Percentiles rank a stretch among this genome's conserved stretches.
phyloP scores from a whole-genome alignment of 805 yeast species.

The Saccharomyces cerevisiae region DNA sequence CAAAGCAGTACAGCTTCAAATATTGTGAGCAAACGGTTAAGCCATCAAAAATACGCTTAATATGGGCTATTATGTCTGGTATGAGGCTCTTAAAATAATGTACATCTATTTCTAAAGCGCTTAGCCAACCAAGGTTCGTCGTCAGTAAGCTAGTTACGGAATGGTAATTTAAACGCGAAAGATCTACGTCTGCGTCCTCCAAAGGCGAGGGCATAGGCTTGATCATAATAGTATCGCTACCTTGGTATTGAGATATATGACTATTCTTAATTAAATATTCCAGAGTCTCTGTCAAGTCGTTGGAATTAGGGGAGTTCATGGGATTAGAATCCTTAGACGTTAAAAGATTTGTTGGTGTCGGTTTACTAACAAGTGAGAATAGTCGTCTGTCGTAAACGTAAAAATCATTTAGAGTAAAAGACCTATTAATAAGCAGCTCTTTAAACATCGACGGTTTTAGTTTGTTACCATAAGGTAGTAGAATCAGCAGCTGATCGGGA shows the following conservation, averaged over 20 bases:
- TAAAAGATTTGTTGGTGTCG: conserved; percentile 1
- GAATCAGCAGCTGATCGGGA: conserved; percentile 37
- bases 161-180: conserved; percentile 8
- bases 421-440: conserved; percentile 28
- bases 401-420: conserved; percentile 36
- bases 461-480: conserved; percentile 59
- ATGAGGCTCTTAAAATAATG: conserved; percentile 28
- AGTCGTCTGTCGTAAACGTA: conserved; percentile 57
- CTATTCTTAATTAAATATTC: neutral
- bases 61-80: conserved; percentile 27
- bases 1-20: conserved; percentile 40
- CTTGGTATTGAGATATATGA: neutral
- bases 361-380: conserved; percentile 34
- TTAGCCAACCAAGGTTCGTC: conserved; percentile 44
- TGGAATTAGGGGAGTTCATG: neutral
- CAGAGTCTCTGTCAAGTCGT: neutral
- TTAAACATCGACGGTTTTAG: conserved; percentile 38
- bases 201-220: conserved; percentile 25
- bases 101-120: conserved; percentile 38
- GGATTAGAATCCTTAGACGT: neutral
- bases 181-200: conserved; percentile 14
- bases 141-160: conserved; percentile 33
- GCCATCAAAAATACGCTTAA: conserved; percentile 38
- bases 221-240: neutral
- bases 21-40: conserved; percentile 43